Conservation (phyloP, 2,329 filamentous ascomycete genomes). For the Didymella lethalis region DNA sequence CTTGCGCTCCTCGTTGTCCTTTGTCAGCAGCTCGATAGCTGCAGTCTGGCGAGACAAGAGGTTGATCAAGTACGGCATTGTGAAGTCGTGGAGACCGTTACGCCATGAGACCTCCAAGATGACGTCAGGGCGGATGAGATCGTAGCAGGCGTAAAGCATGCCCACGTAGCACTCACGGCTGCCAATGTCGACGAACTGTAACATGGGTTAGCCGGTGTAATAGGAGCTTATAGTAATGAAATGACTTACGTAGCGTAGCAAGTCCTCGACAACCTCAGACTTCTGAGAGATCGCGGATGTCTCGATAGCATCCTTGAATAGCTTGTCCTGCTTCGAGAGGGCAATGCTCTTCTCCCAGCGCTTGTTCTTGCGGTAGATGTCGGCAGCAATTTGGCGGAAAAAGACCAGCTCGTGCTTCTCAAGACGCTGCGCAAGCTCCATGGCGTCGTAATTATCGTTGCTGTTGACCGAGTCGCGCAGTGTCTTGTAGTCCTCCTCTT, state of each 20-base stretch:
- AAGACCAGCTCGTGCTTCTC: constrained; percentile 99
- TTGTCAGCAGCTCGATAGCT: constrained; percentile 83
- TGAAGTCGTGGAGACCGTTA: constrained; percentile 91
- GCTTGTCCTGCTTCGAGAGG: constrained; percentile 97
- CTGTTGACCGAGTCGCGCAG: constrained; percentile 96
- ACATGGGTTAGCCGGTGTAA: constrained; percentile 43
- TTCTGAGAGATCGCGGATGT: constrained; percentile 93
- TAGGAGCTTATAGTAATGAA: too few species aligned
- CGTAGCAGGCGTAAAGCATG: constrained; percentile 99
- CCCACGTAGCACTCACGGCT: constrained; percentile 99
- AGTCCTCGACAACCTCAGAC: constrained; percentile 90
- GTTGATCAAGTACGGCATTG: constrained; percentile 99
- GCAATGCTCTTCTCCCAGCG: constrained; percentile 99
- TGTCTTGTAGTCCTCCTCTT: constrained; percentile 99
- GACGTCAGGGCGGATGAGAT: constrained; percentile 90
- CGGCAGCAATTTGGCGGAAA: constrained; percentile 98
- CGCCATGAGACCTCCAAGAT: constrained; percentile 98
- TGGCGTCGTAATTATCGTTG: constrained; percentile 98
- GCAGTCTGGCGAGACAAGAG: constrained; percentile 89
- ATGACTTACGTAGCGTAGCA: constrained; percentile 90
- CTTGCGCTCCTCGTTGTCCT: constrained; percentile 96
- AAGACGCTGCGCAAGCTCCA: constrained; percentile 87
- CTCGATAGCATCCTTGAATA: constrained; percentile 99
- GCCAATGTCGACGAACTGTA: constrained; percentile 96
- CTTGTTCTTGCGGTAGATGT: constrained; percentile 99